Evolutionary conservation across 805 yeast species (phyloP).

Genomic region (Candida ulmi): DNA sequence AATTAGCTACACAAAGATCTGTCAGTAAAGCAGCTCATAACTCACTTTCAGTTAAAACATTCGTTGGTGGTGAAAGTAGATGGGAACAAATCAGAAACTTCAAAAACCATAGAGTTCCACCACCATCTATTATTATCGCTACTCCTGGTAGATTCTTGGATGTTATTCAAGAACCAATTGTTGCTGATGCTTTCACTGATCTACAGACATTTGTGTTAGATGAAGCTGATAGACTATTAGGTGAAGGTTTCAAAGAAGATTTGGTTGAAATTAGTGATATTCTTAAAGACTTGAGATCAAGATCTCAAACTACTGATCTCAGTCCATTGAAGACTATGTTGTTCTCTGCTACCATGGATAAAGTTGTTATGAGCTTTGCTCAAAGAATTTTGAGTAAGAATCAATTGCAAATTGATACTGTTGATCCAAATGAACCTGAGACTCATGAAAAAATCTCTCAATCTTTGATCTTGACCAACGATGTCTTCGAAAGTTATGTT

Average conservation of each 20-base stretch:
- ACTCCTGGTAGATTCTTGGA: conserved; percentile 87
- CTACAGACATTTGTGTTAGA: conserved; percentile 71
- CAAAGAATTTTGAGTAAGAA: conserved; percentile 46
- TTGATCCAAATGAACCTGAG: conserved; percentile 66
- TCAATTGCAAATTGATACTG: conserved; percentile 66
- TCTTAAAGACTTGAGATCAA: conserved; percentile 33
- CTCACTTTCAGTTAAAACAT: conserved; percentile 37
- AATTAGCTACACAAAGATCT: conserved; percentile 31
- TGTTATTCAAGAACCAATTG: conserved; percentile 41
- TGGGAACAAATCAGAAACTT: conserved; percentile 30
- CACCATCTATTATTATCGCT: conserved; percentile 67
- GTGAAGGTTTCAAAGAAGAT: conserved; percentile 70
- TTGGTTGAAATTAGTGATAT: conserved; percentile 50
- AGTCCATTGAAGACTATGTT: conserved; percentile 56
- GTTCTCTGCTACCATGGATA: conserved; percentile 85
- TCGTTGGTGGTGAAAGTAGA: conserved; percentile 65
- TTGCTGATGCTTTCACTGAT: conserved; percentile 40
- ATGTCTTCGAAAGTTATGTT: conserved; percentile 52
- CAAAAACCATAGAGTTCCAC: conserved; percentile 17
- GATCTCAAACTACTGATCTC: conserved; percentile 24
- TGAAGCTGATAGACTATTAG: conserved; percentile 87
- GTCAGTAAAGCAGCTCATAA: conserved; percentile 18
- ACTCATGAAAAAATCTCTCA: conserved; percentile 77
- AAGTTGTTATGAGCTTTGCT: conserved; percentile 63
- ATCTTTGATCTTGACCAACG: conserved; percentile 47